Conservation (phyloP, 768 basidiomycete species). For the Pilatotrama ljubarskyi region DNA sequence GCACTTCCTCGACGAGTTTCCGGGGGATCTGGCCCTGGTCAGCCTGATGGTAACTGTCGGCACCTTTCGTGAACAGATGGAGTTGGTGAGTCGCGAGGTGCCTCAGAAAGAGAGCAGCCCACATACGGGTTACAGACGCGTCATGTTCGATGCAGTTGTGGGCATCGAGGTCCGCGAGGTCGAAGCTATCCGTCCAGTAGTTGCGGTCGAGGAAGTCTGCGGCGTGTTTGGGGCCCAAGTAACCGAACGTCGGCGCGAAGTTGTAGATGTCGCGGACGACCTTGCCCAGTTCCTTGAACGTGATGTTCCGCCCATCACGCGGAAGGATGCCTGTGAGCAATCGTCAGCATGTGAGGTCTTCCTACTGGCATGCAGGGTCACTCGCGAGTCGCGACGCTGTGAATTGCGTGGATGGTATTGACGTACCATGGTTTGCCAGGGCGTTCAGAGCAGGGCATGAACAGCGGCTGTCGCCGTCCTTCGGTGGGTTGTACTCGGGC, state of each 20-base stretch:
- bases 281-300: conserved; percentile 48
- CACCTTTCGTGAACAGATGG: conserved; percentile 40
- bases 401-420: too few species aligned
- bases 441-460: conserved; percentile 79
- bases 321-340: conserved; percentile 43
- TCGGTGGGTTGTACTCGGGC: conserved; percentile 64
- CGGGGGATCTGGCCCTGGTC: conserved; percentile 58
- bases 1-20: conserved; percentile 52
- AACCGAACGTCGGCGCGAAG: conserved; percentile 67
- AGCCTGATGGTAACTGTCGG: conserved; percentile 46
- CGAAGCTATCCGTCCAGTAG: conserved; percentile 59
- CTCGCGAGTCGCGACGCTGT: neutral
- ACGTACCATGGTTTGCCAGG: conserved; percentile 78
- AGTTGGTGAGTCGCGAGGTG: neutral
- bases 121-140: conserved; percentile 59
- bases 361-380: neutral
- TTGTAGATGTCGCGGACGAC: conserved; percentile 62
- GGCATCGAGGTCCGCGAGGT: conserved; percentile 64
- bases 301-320: conserved; percentile 69
- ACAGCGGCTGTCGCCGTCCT: conserved; percentile 65
- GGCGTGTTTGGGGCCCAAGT: conserved; percentile 61
- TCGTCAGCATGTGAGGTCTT: neutral
- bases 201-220: conserved; percentile 58
- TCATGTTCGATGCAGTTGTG: conserved; percentile 82
- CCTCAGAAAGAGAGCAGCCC: too few species aligned